Evolutionary conservation across 345 rosid species (phyloP).

Genomic region (Eucalyptus polybractea): DNA sequence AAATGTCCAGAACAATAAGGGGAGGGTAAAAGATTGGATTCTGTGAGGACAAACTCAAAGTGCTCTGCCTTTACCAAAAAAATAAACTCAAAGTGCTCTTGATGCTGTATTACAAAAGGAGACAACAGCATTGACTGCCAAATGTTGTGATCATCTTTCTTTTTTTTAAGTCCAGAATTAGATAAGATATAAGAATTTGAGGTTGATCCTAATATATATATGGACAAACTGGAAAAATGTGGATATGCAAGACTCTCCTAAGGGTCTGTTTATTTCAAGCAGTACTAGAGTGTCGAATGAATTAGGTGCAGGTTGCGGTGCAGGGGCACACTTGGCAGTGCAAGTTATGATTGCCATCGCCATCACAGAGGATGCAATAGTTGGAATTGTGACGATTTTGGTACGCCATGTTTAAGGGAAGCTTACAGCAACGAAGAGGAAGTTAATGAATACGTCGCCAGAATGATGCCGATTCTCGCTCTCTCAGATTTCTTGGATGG

Average conservation of each 20-base stretch:
- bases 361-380: slow-evolving; percentile 18
- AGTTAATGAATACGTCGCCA: slow-evolving; percentile 19
- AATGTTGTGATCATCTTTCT: not conserved
- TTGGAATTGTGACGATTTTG: slow-evolving; percentile 22
- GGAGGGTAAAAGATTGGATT: not conserved
- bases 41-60: not conserved
- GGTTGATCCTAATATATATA: not conserved
- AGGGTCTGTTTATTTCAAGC: not conserved
- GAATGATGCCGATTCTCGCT: slow-evolving; percentile 34
- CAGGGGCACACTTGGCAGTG: slow-evolving; percentile 29
- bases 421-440: slow-evolving; percentile 33
- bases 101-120: not conserved
- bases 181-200: not conserved
- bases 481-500: slow-evolving; percentile 30
- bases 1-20: not conserved
- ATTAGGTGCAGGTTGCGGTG: slow-evolving; percentile 38
- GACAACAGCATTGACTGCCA: not conserved
- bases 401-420: slow-evolving; percentile 37
- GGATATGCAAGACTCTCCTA: not conserved
- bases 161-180: not conserved
- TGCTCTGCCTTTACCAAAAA: not conserved
- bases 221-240: not conserved
- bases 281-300: slow-evolving; percentile 54
- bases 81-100: too few relatives aligned
- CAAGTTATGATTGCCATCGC: slow-evolving; percentile 25